Evolutionary conservation across 2,329 filamentous ascomycete genomes (phyloP).

Genomic region (Thielaviopsis ethacetica): DNA sequence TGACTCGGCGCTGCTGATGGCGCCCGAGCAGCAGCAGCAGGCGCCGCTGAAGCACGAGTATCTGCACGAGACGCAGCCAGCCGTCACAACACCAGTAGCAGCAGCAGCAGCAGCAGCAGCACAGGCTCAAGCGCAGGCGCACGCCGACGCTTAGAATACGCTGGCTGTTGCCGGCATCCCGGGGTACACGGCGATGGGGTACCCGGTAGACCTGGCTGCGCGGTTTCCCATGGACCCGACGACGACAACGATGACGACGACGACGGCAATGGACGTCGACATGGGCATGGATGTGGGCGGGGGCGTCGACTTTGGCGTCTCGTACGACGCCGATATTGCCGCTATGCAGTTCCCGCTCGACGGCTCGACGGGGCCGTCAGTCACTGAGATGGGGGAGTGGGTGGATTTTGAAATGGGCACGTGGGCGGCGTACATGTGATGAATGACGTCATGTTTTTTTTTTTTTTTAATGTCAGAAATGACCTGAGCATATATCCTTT

Average conservation of each 20-base stretch:
- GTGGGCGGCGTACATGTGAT: neutral
- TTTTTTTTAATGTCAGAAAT: too few species aligned
- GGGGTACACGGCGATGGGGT: neutral
- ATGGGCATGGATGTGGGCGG: too few species aligned
- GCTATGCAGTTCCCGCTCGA: neutral
- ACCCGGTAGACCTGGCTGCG: neutral
- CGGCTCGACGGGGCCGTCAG: neutral
- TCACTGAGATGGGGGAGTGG: neutral
- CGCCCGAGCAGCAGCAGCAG: too few species aligned
- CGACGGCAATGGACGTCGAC: neutral
- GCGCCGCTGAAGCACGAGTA: too few species aligned
- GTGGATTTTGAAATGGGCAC: neutral
- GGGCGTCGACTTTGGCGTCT: too few species aligned
- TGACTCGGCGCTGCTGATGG: too few species aligned
- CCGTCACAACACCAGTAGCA: too few species aligned
- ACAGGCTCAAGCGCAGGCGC: too few species aligned
- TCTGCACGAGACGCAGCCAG: too few species aligned
- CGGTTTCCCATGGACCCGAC: neutral
- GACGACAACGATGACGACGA: neutral
- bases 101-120: too few species aligned
- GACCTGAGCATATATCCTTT: too few species aligned
- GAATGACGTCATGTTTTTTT: neutral
- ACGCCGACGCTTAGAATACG: neutral
- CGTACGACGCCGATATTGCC: neutral
- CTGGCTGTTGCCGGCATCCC: neutral